Conservation (phyloP, 2,329 filamentous ascomycete genomes). For the Emericellopsis cladophorae region DNA sequence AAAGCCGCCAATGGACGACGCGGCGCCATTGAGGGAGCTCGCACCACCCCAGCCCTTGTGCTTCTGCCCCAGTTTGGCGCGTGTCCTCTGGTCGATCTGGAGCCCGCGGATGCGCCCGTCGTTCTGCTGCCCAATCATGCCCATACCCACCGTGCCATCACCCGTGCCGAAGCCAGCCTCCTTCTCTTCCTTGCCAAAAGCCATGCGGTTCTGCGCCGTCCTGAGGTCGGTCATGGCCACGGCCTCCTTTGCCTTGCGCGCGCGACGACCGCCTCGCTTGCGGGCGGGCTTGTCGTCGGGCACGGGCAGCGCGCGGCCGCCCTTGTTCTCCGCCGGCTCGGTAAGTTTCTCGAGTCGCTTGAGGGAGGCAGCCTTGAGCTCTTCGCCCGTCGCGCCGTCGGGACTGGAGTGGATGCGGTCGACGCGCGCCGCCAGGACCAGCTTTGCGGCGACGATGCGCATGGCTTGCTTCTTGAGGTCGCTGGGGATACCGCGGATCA, state of each 20-base stretch:
- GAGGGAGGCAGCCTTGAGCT: conserved; percentile 70
- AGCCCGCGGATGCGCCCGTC: conserved; percentile 79
- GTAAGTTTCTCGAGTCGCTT: conserved; percentile 86
- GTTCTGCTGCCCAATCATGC: conserved; percentile 86
- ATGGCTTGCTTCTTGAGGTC: conserved; percentile 90
- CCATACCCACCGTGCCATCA: conserved; percentile 75
- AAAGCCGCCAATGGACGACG: conserved; percentile 74
- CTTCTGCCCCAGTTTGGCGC: conserved; percentile 87
- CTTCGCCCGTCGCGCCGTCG: conserved; percentile 72
- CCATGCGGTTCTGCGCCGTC: conserved; percentile 93
- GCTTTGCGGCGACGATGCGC: conserved; percentile 86
- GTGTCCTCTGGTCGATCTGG: conserved; percentile 86
- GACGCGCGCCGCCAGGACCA: conserved; percentile 83
- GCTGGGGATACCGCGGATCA: conserved; percentile 72
- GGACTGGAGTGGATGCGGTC: conserved; percentile 73
- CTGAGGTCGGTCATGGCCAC: conserved; percentile 93
- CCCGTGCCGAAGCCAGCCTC: conserved; percentile 85
- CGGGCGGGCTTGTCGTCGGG: conserved; percentile 91
- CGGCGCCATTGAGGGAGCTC: conserved; percentile 51
- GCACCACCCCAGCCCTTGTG: conserved; percentile 87
- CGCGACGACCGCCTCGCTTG: conserved; percentile 82
- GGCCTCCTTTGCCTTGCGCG: conserved; percentile 90
- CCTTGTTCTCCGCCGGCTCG: conserved; percentile 82
- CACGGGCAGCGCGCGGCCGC: conserved; percentile 71
- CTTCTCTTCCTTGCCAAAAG: conserved; percentile 88